Conservation (phyloP, 305 asterid species). For the Coffea humblotiana region DNA sequence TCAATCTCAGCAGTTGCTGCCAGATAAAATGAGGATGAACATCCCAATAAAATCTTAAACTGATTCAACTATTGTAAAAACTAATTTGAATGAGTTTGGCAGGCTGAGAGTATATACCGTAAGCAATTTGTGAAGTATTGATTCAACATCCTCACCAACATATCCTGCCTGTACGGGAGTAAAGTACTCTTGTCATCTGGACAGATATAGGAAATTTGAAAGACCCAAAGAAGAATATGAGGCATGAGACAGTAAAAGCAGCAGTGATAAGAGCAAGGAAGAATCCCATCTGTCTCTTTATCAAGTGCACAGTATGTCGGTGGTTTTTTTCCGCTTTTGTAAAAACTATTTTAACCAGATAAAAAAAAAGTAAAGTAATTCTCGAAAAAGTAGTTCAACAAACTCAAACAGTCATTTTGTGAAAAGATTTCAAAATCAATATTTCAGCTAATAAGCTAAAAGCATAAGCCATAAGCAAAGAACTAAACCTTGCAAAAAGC, state of each 20-base stretch:
- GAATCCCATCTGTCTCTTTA: not conserved
- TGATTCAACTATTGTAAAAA: not conserved
- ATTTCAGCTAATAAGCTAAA: too few species aligned
- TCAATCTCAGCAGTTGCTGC: too few species aligned
- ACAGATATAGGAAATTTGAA: constrained; percentile 12
- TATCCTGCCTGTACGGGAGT: constrained; percentile 84
- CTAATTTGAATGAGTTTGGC: constrained; percentile 17
- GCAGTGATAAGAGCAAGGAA: not conserved
- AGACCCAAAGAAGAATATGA: not conserved
- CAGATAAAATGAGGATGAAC: too few species aligned
- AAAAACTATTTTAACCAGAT: not conserved
- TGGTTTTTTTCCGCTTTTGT: not conserved
- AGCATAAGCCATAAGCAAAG: too few species aligned
- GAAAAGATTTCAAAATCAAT: too few species aligned
- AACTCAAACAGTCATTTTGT: not conserved
- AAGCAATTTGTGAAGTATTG: constrained; percentile 86
- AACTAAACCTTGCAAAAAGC: too few species aligned
- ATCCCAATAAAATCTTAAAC: not conserved
- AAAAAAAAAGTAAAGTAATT: not conserved
- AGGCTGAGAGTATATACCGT: constrained; percentile 40
- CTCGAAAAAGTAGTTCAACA: not conserved
- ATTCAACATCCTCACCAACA: constrained; percentile 97
- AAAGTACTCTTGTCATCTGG: constrained; percentile 25
- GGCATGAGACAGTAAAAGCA: not conserved
- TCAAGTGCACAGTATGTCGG: not conserved